Evolutionary conservation across 1,284 basidiomycete genomes (phyloP).

Genomic region (Gomphus bonarii): DNA sequence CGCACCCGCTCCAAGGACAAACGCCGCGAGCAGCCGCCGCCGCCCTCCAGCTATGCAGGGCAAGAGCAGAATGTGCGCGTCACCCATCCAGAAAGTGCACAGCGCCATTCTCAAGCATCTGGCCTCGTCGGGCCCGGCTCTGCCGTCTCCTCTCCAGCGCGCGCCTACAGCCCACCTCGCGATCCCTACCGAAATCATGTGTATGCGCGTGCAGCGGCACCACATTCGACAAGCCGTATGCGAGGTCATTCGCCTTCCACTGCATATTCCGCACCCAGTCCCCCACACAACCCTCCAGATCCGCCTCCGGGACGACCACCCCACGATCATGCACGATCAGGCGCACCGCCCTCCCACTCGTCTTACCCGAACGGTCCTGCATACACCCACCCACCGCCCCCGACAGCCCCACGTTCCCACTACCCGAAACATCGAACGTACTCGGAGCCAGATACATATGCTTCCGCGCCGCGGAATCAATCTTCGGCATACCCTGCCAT

Average conservation of each 20-base stretch:
- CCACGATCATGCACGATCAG: neutral
- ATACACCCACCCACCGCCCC: neutral
- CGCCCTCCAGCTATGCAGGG: neutral
- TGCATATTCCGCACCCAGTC: neutral
- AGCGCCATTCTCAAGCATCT: conserved; percentile 6
- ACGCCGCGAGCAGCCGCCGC: neutral
- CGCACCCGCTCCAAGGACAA: neutral
- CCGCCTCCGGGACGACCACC: neutral
- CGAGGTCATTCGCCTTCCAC: conserved; percentile 2
- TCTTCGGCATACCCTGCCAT: neutral
- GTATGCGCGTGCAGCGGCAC: too few species aligned
- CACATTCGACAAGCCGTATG: too few species aligned
- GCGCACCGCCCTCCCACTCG: neutral
- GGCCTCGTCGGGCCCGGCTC: neutral
- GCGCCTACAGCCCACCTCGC: neutral
- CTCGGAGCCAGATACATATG: neutral
- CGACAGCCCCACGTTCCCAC: neutral
- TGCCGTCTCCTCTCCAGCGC: neutral
- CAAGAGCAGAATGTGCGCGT: neutral
- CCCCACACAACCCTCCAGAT: neutral
- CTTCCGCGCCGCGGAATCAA: conserved; percentile 3
- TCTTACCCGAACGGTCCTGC: neutral
- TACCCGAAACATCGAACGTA: neutral
- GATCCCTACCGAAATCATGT: neutral
- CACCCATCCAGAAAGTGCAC: conserved; percentile 8